Percentiles rank a stretch among this genome's conserved stretches.
These are phyloP conservation scores for Rhynchosporium agropyri DNA, from an alignment of 2,329 filamentous ascomycete species.

Conservation along the genomic window DNA sequence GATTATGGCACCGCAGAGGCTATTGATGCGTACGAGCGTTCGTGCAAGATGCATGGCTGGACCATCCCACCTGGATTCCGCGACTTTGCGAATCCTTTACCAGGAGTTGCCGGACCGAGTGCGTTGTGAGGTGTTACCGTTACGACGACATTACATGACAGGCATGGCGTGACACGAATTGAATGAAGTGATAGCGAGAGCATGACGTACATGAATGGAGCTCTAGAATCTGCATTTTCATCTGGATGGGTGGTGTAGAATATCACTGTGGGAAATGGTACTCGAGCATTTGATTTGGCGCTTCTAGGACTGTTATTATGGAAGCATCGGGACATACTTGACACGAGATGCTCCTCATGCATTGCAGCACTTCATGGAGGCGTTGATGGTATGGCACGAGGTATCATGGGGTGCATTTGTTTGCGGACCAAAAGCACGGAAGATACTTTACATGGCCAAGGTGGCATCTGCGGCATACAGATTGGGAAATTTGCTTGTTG, in stretches of 20 bases:
- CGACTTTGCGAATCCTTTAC: slow-evolving; percentile 21
- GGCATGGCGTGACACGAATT: too few relatives aligned
- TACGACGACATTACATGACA: too few relatives aligned
- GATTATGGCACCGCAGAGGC: slow-evolving; percentile 74
- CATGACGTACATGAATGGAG: background rate
- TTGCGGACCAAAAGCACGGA: background rate
- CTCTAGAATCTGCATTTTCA: background rate
- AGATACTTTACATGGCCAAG: background rate
- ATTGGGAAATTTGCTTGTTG: background rate
- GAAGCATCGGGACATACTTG: background rate
- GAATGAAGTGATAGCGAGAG: background rate
- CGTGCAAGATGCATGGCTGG: slow-evolving; percentile 74
- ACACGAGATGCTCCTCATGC: too few relatives aligned
- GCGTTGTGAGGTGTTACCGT: background rate
- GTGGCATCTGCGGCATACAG: background rate
- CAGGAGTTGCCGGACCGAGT: background rate
- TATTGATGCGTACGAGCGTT: slow-evolving; percentile 70
- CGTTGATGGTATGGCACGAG: background rate
- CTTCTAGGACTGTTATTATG: background rate
- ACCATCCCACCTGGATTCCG: slow-evolving; percentile 63
- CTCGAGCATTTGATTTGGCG: background rate
- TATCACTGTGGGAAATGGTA: background rate
- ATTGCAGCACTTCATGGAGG: background rate
- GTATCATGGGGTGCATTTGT: background rate
- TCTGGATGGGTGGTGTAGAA: background rate